A percentile compares a stretch with the other conserved stretches of the same genome.
These are phyloP conservation scores for Mucor racemosus DNA, from an alignment of 371 early-diverging fungal species.

Conservation along the genomic window DNA sequence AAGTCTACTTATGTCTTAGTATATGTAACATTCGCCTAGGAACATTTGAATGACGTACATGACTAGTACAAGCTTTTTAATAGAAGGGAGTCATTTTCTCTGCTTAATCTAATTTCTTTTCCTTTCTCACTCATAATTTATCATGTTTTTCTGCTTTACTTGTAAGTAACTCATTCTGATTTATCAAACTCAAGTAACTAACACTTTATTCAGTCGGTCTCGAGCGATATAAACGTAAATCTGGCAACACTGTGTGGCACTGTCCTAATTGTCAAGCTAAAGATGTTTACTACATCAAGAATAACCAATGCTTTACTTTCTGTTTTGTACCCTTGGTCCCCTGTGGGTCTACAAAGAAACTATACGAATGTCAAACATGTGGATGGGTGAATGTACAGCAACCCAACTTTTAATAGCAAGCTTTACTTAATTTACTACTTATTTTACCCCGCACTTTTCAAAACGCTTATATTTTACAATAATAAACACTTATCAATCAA, in stretches of 20 bases:
- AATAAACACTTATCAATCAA: neutral
- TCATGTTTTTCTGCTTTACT: conserved; percentile 48
- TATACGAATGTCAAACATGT: conserved; percentile 54
- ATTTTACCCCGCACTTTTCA: neutral
- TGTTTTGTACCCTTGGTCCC: conserved; percentile 57
- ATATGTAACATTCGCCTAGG: neutral
- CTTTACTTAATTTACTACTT: neutral
- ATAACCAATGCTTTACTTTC: conserved; percentile 54
- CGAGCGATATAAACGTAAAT: conserved; percentile 47
- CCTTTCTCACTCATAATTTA: neutral
- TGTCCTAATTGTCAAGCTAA: conserved; percentile 54
- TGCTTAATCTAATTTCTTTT: neutral
- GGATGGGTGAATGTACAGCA: conserved; percentile 51
- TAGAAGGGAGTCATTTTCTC: neutral
- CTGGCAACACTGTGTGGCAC: conserved; percentile 38
- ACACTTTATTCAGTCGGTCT: conserved; percentile 40
- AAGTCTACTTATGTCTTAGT: no score
- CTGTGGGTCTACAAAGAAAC: conserved; percentile 39
- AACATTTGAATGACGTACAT: neutral
- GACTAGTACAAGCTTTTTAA: neutral
- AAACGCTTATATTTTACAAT: neutral
- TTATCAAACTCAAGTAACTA: no score
- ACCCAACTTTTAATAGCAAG: conserved; percentile 23
- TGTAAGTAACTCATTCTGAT: conserved; percentile 22
- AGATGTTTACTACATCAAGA: conserved; percentile 45